Base-by-base conservation (phyloP, 208 protist genomes). In the Wallacemonas rigidus region DNA sequence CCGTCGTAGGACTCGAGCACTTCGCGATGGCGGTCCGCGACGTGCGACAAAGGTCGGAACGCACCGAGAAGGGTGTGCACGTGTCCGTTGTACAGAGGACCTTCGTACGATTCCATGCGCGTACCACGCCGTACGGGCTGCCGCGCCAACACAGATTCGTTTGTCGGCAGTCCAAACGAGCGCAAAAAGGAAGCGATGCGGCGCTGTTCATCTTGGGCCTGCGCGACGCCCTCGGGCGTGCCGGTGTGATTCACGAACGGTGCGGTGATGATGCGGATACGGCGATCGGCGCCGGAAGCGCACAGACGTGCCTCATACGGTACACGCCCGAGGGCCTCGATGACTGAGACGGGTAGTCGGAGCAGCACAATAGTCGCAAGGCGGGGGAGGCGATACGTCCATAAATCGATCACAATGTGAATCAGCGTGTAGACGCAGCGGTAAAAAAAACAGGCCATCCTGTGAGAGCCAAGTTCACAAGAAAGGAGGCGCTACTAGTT, bases 31-130 rank as follows among this genome's bases (percentile, higher is more conserved):
- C 11, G 3, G 5, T 58, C 67, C 6, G 72, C 67, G 11, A 85
- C 69, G 26, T 41, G 57, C n/a, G 56, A 45, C 7, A 74, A 44
- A 2, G 80, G 77, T 26, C 79, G 83, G 51, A 80, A 72, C 44
- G 81, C 64, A 15, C 79, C 84, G 5, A 89, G 69, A 44, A 91
- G 77, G 47, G 89, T 94, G 64, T 85, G 77, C 3, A 92, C 11
- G 72, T 92, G 84, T 15, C 82, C 80, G 53, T 60, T 51, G 75
- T 92, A 92, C 44, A 90, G 78, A 1, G 89, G 86, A 12, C 74
- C 82, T 17, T 55, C 56, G 71, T 87, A 94, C 48, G 64, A 67
- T 60, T 60, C 44, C 48, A n/a, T 3, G 5, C 41, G 0, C 53
- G 44, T 41, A 5, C 39, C 47, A 14, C 50, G 64, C 17, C 64